Conservation (phyloP, 768 basidiomycete species). For the Boletus rex-veris region DNA sequence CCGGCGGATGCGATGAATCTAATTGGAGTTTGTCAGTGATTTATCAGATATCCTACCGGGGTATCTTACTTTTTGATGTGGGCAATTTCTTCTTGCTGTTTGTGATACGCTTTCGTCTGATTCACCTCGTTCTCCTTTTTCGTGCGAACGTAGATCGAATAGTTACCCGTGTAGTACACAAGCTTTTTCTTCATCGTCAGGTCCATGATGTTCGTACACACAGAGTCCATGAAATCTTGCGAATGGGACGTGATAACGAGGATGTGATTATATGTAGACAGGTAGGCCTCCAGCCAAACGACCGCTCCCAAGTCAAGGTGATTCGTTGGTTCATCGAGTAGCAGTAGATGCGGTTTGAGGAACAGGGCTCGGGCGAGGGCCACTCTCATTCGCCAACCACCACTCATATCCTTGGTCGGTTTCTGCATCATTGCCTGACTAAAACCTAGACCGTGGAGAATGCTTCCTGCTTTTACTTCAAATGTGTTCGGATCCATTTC, state of each 20-base stretch:
- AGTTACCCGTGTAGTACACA: slow-evolving; percentile 94
- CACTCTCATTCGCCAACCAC: slow-evolving; percentile 99
- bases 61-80: slow-evolving; percentile 90
- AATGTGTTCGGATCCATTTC: slow-evolving; percentile 95
- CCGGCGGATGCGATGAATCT: slow-evolving; percentile 99
- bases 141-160: slow-evolving; percentile 95
- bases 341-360: slow-evolving; percentile 90
- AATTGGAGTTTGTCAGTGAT: slow-evolving; percentile 5
- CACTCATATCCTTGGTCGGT: slow-evolving; percentile 97
- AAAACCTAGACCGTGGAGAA: slow-evolving; percentile 98
- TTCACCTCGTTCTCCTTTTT: slow-evolving; percentile 98
- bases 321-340: slow-evolving; percentile 92
- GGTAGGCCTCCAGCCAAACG: slow-evolving; percentile 98
- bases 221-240: slow-evolving; percentile 98
- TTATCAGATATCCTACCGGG: background rate
- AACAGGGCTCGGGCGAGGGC: slow-evolving; percentile 94
- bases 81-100: slow-evolving; percentile 97
- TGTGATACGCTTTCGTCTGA: slow-evolving; percentile 98
- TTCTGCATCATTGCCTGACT: slow-evolving; percentile 87
- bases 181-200: slow-evolving; percentile 89
- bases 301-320: slow-evolving; percentile 97
- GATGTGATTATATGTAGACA: slow-evolving; percentile 98
- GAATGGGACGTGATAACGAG: slow-evolving; percentile 97
- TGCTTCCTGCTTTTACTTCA: slow-evolving; percentile 92
- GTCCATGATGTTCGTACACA: slow-evolving; percentile 99